Evolutionary conservation across 2,329 filamentous ascomycete species (phyloP), one percentile per base, ranked within the genome.

Genomic region (Cordyceps farinosa): DNA sequence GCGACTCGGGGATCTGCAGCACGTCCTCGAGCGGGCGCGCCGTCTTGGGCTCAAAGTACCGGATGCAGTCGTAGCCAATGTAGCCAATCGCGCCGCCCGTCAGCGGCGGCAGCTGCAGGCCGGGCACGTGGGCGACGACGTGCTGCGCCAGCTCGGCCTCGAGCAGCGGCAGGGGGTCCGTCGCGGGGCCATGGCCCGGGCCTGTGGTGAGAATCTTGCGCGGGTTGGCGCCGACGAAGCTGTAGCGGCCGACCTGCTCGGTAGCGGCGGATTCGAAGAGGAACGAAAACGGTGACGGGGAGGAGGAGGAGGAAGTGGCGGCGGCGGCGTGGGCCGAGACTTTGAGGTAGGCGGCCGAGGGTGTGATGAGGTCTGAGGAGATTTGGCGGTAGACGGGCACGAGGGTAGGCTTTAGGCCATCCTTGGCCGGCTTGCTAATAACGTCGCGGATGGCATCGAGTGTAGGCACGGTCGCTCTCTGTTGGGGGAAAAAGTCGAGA

Each of bases 31-130:
- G 87, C 3, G 91, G 87, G 56, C 92, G 86, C 32, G 88, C 88
- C n/a, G 95, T 98, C 83, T 93, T 96, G 66, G 95, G 95, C 81
- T 99, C 95, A 70, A 99, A 99, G 78, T 98, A 98, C 72, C 89
- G 88, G 70, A 99, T 91, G 76, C 95, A 99, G 75, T 99, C 95
- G 73, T 99, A 99, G 60, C 93, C 93, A 6, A 98, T 92, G 75
- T 98, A 99, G 65, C 95, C 95, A 70, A 99, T 92, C 13, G 93
- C 95, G 56, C 95, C 95, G 47, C 93, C 95, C 0, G 91, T 91
- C 78, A 99, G 80, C 32, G 91, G 90, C 58, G 95, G 95, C 44
- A 99, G 83, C 70, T 85, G 85, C 71, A 98, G 79, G 1, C 88
- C 91, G 0, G 95, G 93, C 3, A 99, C 86, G 47, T 90, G 85